Evolutionary conservation across 2,329 filamentous ascomycete genomes (phyloP), one percentile per base, ranked within the genome.

Genomic region (Aspergillus pseudonomiae): DNA sequence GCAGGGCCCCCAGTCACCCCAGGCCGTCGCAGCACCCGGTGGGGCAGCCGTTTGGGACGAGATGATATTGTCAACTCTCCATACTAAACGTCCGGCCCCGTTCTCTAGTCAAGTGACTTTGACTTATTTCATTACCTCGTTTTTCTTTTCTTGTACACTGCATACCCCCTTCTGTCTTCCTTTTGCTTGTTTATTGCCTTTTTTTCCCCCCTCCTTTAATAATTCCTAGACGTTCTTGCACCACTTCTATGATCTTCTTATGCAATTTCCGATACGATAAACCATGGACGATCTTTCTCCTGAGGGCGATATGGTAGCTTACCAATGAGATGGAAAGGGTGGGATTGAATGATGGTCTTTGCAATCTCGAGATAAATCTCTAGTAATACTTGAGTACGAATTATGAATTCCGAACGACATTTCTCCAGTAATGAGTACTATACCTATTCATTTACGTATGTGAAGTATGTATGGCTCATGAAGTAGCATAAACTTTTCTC

Each of bases 31-130:
- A 64, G 75, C 75, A 61, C 71, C 19, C 66, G 73, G 64, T 76
- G 70, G 68, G 73, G 73, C 30, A 76, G 72, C 62, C 74, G 74
- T n/a, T 82, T 96, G 55, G 89, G 90, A 58, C 88, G 87, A 74
- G 91, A 93, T 48, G 93, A 96, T 62, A 89, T 97, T 70, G 94
- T 98, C 28, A 90, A 96, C 73, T 88, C 85, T 63, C 87, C 87
- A 55, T 89, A 88, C 65, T 89, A 75, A 65, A 55, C 19, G 48
- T 9, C 12, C 21, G 30, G 16, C 5, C 14, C 16, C 62, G 57
- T 61, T 60, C 57, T 28, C 60, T 60, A n/a, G 56, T 41, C 53
- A 26, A 36, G 57, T 58, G 58, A 59, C 63, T 50, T 65, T 66
- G 5, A 19, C n/a, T 60, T 68, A 12, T 57, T 34, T 21, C 28